Conservation (phyloP, 768 basidiomycete species). For the Galerina sulciceps region DNA sequence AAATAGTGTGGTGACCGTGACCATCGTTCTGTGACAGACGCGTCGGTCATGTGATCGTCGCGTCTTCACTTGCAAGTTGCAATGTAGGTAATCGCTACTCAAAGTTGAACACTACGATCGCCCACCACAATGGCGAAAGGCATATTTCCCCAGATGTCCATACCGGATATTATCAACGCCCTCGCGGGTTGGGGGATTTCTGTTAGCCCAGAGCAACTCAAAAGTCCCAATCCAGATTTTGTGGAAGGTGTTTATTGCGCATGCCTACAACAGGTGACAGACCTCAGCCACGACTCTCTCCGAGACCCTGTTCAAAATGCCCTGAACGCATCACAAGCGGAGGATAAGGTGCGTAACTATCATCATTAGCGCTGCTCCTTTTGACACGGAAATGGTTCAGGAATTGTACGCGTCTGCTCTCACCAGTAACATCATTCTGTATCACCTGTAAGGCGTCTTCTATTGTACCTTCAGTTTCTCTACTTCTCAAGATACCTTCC, state of each 20-base stretch:
- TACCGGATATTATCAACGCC: conserved; percentile 64
- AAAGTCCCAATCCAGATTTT: conserved; percentile 70
- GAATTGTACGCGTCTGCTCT: conserved; percentile 68
- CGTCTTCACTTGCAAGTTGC: conserved; percentile 8
- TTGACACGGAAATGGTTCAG: conserved; percentile 35
- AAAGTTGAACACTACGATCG: neutral
- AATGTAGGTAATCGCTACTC: too few species aligned
- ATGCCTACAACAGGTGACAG: conserved; percentile 74
- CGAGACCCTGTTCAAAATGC: conserved; percentile 61
- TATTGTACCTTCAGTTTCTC: neutral
- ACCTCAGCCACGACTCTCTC: conserved; percentile 60
- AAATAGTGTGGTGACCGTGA: neutral
- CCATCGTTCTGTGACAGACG: conserved; percentile 25
- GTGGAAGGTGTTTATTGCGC: conserved; percentile 71
- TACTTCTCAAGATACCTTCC: neutral
- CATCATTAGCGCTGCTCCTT: neutral
- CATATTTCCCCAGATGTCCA: conserved; percentile 68
- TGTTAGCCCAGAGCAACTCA: conserved; percentile 69
- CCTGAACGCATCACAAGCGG: conserved; percentile 51
- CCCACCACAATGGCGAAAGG: conserved; percentile 44
- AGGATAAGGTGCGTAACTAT: conserved; percentile 51
- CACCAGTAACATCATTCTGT: conserved; percentile 64
- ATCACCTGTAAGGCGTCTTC: conserved; percentile 60
- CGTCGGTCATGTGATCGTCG: conserved; percentile 28
- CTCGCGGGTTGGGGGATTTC: conserved; percentile 72